Conservation (phyloP, 257 asterid genomes). For the Datura wrightii region DNA sequence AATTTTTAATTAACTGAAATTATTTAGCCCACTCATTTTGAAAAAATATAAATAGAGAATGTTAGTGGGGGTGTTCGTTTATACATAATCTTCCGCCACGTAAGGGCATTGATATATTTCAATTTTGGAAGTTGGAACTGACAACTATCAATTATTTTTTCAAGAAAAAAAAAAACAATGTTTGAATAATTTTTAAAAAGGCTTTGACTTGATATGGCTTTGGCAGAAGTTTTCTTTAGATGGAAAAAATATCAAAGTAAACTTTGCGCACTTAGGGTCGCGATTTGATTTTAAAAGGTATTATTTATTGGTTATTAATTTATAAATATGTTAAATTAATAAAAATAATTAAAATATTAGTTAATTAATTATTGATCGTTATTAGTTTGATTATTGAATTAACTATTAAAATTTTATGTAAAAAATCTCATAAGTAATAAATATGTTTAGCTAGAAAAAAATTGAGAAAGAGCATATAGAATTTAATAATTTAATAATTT, state of each 20-base stretch:
- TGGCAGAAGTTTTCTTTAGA: not conserved
- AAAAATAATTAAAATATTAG: too few species aligned
- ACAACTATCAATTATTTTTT: not conserved
- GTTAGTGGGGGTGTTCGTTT: not conserved
- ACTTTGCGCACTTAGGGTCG: not conserved
- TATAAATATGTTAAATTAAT: too few species aligned
- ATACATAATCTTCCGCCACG: not conserved
- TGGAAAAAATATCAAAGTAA: not conserved
- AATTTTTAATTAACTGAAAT: not conserved
- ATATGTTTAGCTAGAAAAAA: too few species aligned
- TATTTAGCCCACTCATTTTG: not conserved
- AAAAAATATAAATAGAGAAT: not conserved
- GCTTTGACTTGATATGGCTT: not conserved
- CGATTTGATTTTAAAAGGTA: too few species aligned
- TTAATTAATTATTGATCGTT: too few species aligned
- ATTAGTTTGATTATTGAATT: too few species aligned
- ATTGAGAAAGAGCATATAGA: too few species aligned
- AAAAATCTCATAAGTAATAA: too few species aligned
- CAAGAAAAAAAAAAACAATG: not conserved
- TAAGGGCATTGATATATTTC: not conserved
- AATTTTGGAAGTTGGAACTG: slow-evolving; percentile 4
- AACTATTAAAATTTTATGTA: too few species aligned
- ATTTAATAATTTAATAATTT: too few species aligned
- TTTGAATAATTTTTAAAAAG: not conserved
- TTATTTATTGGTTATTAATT: too few species aligned